Evolutionary conservation across 1,139 yeast genomes (phyloP).

Genomic region (Taphrina deformans): DNA sequence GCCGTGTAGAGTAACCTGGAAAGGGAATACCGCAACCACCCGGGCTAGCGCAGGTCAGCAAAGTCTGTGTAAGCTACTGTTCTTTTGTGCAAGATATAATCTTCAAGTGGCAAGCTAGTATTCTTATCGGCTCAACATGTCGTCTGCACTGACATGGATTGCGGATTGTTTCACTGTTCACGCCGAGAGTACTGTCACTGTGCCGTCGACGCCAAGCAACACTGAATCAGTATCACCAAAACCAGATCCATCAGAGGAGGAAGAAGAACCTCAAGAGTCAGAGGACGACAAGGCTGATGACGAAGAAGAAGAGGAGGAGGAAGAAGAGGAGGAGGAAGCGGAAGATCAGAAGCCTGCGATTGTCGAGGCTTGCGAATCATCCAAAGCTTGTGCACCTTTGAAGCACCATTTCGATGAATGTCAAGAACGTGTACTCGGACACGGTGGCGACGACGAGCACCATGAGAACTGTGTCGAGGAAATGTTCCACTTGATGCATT

Average conservation of each 20-base stretch:
- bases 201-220: slow-evolving; percentile 27
- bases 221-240: slow-evolving; percentile 27
- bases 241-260: slow-evolving; percentile 5
- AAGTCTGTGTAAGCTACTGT: neutral
- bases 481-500: slow-evolving; percentile 83
- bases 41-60: neutral
- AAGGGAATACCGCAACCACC: neutral
- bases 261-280: neutral
- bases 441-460: slow-evolving; percentile 58
- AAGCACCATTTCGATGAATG: slow-evolving; percentile 93
- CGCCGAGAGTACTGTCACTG: slow-evolving; percentile 29
- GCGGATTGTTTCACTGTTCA: slow-evolving; percentile 26
- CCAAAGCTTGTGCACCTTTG: slow-evolving; percentile 70
- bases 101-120: neutral
- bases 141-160: slow-evolving; percentile 30
- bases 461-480: slow-evolving; percentile 84
- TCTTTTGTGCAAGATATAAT: neutral
- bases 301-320: slow-evolving; percentile 40
- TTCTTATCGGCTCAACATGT: neutral
- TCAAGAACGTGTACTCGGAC: slow-evolving; percentile 88
- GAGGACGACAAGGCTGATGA: slow-evolving; percentile 12
- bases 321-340: slow-evolving; percentile 55
- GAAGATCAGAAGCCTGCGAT: slow-evolving; percentile 45
- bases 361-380: slow-evolving; percentile 48
- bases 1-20: neutral